Evolutionary conservation across 352 stramenopile genomes (phyloP), one percentile per base, ranked within the genome.

Genomic region (Pythium volutum): DNA sequence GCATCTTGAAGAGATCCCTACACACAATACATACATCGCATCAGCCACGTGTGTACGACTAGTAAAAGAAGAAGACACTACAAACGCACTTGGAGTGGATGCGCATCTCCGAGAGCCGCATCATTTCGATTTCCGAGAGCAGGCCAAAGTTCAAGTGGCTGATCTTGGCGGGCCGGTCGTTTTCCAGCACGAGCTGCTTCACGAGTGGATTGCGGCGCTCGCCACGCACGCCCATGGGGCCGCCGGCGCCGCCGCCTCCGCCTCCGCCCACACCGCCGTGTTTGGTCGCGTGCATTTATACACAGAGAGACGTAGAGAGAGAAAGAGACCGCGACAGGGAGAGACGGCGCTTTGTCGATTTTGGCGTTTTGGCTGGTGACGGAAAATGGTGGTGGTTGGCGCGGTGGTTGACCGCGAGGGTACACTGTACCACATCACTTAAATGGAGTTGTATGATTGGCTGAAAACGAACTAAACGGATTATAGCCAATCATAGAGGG

Each of bases 141-240:
- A 99, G 76, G 7, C 96, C 96, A 75, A 99, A 99, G 81, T 99
- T 97, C 54, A 99, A 80, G 72, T 98, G 94, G 51, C 86, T 96
- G 71, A 99, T 99, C 74, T 98, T 96, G 51, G 83, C 82, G n/a
- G 86, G 86, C 2, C 84, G 84, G 70, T 92, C 86, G 61, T 95
- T 95, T 69, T 95, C 86, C 18, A 93, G 77, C 69, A 95, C 86
- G 55, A 95, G 81, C 65, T 95, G 86, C 79, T 95, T 95, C 50
- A 95, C 81, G n/a, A 92, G 71, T 62, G 86, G 86, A 64, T 95
- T 93, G 62, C 82, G 81, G 60, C 82, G 80, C 72, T 91, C 77
- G 70, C 71, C 73, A 60, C 58, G 71, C 66, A 42, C 53, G 34
- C 53, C 69, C 53, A 70, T 63, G 27, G 60, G 50, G 3, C 49